Conservation (phyloP, 2,329 filamentous ascomycete genomes). For the Parascedosporium putredinis region DNA sequence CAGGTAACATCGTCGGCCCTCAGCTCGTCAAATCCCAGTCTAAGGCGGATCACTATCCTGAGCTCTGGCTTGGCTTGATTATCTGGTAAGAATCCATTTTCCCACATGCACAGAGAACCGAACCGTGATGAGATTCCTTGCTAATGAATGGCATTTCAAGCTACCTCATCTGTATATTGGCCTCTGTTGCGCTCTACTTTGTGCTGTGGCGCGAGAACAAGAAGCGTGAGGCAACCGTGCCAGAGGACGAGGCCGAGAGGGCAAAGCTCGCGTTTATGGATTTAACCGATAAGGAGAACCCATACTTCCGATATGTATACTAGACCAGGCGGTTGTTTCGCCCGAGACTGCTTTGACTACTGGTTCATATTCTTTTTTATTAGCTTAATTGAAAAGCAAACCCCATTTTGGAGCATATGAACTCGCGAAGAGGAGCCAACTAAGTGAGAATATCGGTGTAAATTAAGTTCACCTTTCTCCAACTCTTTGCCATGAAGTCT, state of each 20-base stretch:
- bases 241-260: conserved; percentile 47
- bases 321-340: too few relatives aligned
- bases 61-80: conserved; percentile 60
- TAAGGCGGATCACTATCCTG: conserved; percentile 56
- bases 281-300: conserved; percentile 58
- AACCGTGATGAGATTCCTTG: not conserved
- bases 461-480: too few relatives aligned
- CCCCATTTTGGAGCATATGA: too few relatives aligned
- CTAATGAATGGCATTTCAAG: conserved; percentile 21
- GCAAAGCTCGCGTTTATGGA: conserved; percentile 58
- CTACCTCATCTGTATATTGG: conserved; percentile 56
- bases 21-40: conserved; percentile 60
- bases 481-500: too few relatives aligned
- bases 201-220: conserved; percentile 51
- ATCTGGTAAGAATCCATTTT: conserved; percentile 43
- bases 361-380: too few relatives aligned
- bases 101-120: conserved; percentile 5
- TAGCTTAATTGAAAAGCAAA: too few relatives aligned
- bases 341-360: too few relatives aligned
- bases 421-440: too few relatives aligned
- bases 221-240: conserved; percentile 32
- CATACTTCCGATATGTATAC: conserved; percentile 51
- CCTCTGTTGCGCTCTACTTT: conserved; percentile 44
- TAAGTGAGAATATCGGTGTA: too few relatives aligned
- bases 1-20: conserved; percentile 59